phyloP scores from a whole-genome alignment of 2,329 filamentous ascomycete genomes.

The Penicillium vulpinum region DNA sequence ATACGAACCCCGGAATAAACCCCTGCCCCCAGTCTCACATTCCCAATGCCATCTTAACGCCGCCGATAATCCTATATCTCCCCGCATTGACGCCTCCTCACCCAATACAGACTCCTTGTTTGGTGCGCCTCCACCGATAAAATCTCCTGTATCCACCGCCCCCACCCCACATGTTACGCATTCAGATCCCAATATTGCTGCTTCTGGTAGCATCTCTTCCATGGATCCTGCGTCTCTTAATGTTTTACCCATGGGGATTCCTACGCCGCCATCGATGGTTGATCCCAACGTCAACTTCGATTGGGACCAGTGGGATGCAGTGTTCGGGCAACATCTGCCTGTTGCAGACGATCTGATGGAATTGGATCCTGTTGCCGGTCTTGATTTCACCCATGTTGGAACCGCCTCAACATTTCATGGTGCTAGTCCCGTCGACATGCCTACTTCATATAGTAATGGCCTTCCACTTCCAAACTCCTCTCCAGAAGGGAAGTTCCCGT shows the following conservation, averaged over 20 bases:
- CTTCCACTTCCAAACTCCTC: background rate
- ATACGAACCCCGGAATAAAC: conserved; percentile 19
- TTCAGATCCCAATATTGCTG: background rate
- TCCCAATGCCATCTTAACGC: conserved; percentile 16
- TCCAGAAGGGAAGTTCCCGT: background rate
- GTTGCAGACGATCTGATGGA: conserved; percentile 48
- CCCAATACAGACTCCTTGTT: conserved; percentile 11
- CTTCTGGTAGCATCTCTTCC: conserved; percentile 19
- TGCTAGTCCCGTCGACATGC: background rate
- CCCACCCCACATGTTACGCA: conserved; percentile 9
- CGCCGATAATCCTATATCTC: conserved; percentile 4
- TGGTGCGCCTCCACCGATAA: background rate
- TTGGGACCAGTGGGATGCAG: conserved; percentile 52
- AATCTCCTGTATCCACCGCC: background rate
- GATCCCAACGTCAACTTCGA: conserved; percentile 49
- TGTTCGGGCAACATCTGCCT: conserved; percentile 49
- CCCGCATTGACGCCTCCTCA: conserved; percentile 10
- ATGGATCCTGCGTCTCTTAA: conserved; percentile 25
- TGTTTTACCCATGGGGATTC: conserved; percentile 18
- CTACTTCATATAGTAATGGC: background rate
- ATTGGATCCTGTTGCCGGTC: conserved; percentile 39
- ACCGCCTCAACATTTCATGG: conserved; percentile 2
- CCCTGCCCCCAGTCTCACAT: conserved; percentile 10
- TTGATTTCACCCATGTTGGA: conserved; percentile 35
- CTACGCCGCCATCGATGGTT: conserved; percentile 40